Conservation (phyloP, 768 basidiomycete genomes). For the Mycena floridula region DNA sequence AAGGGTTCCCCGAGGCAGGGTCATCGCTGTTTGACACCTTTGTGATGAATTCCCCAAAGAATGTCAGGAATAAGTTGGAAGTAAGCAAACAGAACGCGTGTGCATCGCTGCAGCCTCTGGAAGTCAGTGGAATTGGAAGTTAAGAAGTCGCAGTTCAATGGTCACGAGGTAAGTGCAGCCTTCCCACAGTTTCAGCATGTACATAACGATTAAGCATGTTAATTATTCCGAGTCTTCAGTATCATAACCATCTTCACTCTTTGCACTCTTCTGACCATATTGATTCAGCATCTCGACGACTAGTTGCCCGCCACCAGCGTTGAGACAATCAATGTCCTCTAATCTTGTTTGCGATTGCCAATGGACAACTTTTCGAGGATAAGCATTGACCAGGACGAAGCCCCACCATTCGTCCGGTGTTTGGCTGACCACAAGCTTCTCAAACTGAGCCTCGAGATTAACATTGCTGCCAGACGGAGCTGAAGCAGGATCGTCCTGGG, state of each 20-base stretch:
- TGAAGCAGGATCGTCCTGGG: conserved; percentile 33
- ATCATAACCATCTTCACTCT: conserved; percentile 2
- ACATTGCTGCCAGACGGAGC: conserved; percentile 29
- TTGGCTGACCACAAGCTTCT: conserved; percentile 26
- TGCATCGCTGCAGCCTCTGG: no score
- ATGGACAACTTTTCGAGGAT: conserved; percentile 60
- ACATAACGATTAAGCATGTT: no score
- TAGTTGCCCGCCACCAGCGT: conserved; percentile 55
- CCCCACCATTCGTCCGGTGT: conserved; percentile 54
- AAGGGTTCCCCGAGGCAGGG: no score
- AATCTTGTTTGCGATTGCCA: conserved; percentile 38
- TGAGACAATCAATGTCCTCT: conserved; percentile 40
- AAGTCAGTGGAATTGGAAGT: no score
- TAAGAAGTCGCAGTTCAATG: no score
- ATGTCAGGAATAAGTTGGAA: no score
- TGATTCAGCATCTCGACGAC: conserved; percentile 45
- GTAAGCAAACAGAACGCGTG: no score
- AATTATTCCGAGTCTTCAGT: no score
- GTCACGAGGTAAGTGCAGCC: no score
- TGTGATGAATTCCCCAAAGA: no score
- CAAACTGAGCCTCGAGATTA: conserved; percentile 22
- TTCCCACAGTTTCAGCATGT: no score
- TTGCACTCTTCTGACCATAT: background rate
- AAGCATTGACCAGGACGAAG: conserved; percentile 63
- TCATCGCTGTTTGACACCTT: no score